phyloP scores from a whole-genome alignment of 202 grass and related monocot species.

The Elaeis oleifera region DNA sequence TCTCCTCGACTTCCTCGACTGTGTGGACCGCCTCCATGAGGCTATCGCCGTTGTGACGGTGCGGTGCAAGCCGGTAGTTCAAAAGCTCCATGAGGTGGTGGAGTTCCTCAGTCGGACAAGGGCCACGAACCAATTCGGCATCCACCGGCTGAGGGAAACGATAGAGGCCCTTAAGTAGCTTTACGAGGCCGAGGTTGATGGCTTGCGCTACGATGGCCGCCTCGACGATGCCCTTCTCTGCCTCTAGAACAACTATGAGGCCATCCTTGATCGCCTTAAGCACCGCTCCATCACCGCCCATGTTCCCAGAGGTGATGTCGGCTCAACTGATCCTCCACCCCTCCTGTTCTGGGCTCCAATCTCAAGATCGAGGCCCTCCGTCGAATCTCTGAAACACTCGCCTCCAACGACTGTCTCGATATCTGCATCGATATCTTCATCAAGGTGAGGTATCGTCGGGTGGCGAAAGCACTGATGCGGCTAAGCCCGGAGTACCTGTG shows the following conservation, averaged over 20 bases:
- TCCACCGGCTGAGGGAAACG: constrained; percentile 36
- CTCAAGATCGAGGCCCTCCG: constrained; percentile 33
- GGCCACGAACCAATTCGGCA: constrained; percentile 29
- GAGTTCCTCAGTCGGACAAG: constrained; percentile 53
- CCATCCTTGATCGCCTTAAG: constrained; percentile 40
- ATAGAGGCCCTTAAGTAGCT: constrained; percentile 27
- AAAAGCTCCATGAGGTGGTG: constrained; percentile 47
- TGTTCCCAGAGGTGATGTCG: not conserved
- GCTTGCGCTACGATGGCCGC: constrained; percentile 32
- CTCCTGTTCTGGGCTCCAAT: constrained; percentile 25
- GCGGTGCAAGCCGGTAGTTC: constrained; percentile 35
- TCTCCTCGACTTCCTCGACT: not conserved
- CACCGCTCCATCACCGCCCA: constrained; percentile 13
- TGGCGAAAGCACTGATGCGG: constrained; percentile 64
- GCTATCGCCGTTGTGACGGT: constrained; percentile 28
- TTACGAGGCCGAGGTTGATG: no score
- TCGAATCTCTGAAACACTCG: constrained; percentile 44
- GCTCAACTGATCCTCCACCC: not conserved
- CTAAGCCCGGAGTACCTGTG: constrained; percentile 53
- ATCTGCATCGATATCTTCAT: constrained; percentile 69
- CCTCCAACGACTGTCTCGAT: constrained; percentile 55
- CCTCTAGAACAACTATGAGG: constrained; percentile 48
- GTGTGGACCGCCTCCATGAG: constrained; percentile 30
- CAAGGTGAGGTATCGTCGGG: constrained; percentile 52
- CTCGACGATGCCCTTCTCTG: constrained; percentile 43